Evolutionary conservation across 306 rosid genomes (phyloP), one percentile per base, ranked within the genome.

Genomic region (Sicyos edulis): DNA sequence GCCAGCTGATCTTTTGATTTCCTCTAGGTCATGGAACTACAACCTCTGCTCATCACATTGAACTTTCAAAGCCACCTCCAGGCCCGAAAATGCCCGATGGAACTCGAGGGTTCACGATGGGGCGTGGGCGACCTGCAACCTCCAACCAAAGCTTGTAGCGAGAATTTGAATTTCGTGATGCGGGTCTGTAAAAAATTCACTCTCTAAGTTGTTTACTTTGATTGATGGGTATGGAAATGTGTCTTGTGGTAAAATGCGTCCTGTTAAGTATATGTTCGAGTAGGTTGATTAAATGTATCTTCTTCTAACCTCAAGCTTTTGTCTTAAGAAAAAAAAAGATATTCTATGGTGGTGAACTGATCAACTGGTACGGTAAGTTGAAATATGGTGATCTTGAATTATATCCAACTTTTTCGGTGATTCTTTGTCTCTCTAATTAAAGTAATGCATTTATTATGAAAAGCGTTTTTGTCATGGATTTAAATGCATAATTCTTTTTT

Each of bases 31-130:
- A 93, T 19, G 99, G 99, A 72, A 84, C 78, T 70, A 45, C 83
- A 56, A 78, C 88, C 24, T 80, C 85, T 47, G 22, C 82, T 69
- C 91, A 86, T 80, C 65, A 86, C 9, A 67, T 34, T 0, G 96
- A 95, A 82, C 77, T 81, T 29, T 83, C 91, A 3, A 95, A 86
- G 82, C 99, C 97, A 4, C 99, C 97, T 17, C 99, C 97, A 1
- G 99, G 97, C 37, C 99, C 99, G 7, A 89, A 74, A 80, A 95
- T 95, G 99, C 99, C 99, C 0, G 96, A 95, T 68, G 99, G 99
- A 79, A 91, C 99, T 10, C 77, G 91, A 66, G 99, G 99, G 78
- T 95, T 95, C 77, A 79, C 97, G 14, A 76, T 91, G 73, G 99
- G 99, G 47, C 95, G 99, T n/a, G 99, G 97, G 71, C 90, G 97